Percentiles rank a stretch among this genome's conserved stretches.
Evolutionary conservation across 768 basidiomycete species (phyloP).

Genomic region (Rhodotorula kratochvilovae): DNA sequence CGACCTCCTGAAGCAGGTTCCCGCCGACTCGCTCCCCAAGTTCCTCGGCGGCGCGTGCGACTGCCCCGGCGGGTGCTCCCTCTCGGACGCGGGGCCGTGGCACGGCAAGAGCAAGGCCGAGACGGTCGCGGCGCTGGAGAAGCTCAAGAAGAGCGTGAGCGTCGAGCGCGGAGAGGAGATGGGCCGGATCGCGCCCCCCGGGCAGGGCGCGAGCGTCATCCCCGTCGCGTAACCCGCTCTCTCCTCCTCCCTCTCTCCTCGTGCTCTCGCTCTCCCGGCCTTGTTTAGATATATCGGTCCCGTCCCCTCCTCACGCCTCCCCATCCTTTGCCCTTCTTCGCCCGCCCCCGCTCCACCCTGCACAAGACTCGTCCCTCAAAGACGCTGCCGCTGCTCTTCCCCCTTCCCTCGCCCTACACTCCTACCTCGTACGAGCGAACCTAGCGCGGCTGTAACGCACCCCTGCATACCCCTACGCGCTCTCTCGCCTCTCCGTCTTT

Average conservation of each 20-base stretch:
- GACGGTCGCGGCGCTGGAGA: conserved; percentile 8
- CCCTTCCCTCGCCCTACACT: background rate
- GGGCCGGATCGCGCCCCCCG: conserved; percentile 24
- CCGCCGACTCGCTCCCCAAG: conserved; percentile 71
- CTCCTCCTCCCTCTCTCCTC: background rate
- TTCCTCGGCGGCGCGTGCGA: conserved; percentile 78
- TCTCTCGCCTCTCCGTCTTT: no score
- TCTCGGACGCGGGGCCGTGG: conserved; percentile 92
- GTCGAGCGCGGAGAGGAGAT: conserved; percentile 21
- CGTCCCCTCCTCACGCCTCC: no score
- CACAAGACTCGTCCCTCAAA: no score
- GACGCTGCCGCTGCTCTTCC: no score
- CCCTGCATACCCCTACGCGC: background rate
- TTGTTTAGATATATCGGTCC: background rate
- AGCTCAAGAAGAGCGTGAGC: conserved; percentile 22
- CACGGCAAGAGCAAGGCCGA: conserved; percentile 48
- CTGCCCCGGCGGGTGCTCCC: conserved; percentile 73
- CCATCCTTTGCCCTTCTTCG: no score
- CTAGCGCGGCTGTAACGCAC: background rate
- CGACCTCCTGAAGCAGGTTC: conserved; percentile 74
- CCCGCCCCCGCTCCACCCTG: no score
- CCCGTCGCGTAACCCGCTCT: background rate
- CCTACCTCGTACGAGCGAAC: background rate
- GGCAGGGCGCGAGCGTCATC: conserved; percentile 8
- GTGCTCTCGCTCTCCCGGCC: background rate